Evolutionary conservation across 805 yeast genomes (phyloP), one percentile per base, ranked within the genome.

Genomic region (Ogataea corticis): DNA sequence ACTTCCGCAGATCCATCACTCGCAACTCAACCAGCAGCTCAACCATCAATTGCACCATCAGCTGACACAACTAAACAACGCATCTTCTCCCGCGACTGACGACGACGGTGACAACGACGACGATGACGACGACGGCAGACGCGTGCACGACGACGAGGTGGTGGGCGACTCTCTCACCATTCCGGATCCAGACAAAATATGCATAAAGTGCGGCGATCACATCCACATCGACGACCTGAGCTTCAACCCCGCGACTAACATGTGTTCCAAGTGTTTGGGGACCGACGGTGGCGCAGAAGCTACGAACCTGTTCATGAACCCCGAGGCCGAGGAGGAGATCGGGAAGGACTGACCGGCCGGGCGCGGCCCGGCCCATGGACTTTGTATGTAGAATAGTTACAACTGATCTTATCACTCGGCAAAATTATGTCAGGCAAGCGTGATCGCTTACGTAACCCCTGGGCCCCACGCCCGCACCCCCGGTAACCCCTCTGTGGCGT

Each of bases 11-110:
- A 56, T 57, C 7, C 64, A 60, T 40, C 63, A 61, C 46, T 50
- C 62, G 1, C 67, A 62, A 40, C 46, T 62, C 15, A 61, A 62
- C 36, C 65, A 59, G 35, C 67, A 63, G 41, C 49, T 63, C 31
- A 60, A 57, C 33, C 65, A 61, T 37, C 63, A 62, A 21, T 34
- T 57, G 33, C 58, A 52, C 40, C 57, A 54, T 29, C 49, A 50
- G 21, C 38, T 50, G 16, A 41, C 43, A 10, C 48, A 50, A 28
- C 41, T 50, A 29, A 39, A 41, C 37, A 25, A 41, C 7, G 43
- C 42, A 7, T 34, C 45, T n/a, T 41, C 47, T 2, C 40, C 54
- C 4, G 36, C 51, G 13, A 34, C 47, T 9, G 50, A 55, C 6
- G 53, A 44, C n/a, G 53, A 51, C 10, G 52, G 50, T 17, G 49